phyloP scores from a whole-genome alignment of 306 rosid species.

The Fragaria ananassa region DNA sequence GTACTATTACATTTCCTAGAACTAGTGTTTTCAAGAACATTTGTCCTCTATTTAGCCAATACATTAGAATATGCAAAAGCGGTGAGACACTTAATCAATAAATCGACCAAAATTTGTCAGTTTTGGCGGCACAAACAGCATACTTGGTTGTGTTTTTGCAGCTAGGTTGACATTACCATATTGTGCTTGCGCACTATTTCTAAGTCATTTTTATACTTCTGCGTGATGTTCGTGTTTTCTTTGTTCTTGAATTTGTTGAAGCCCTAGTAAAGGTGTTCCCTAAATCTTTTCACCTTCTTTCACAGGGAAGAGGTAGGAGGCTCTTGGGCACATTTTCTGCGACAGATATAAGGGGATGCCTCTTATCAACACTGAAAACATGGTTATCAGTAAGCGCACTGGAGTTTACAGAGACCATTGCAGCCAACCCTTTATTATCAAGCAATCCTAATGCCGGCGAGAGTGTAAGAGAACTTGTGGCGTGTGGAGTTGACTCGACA shows the following conservation, averaged over 20 bases:
- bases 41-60: too few relatives aligned
- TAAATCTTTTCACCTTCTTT: not conserved
- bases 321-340: slow-evolving; percentile 70
- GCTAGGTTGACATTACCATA: not conserved
- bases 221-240: too few relatives aligned
- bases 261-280: not conserved
- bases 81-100: not conserved
- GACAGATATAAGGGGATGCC: slow-evolving; percentile 74
- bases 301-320: slow-evolving; percentile 67
- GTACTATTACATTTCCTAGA: not conserved
- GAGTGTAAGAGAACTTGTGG: slow-evolving; percentile 48
- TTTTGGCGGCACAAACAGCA: not conserved
- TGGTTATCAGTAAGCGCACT: slow-evolving; percentile 71
- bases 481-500: slow-evolving; percentile 47
- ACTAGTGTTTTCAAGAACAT: not conserved
- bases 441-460: slow-evolving; percentile 8
- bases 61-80: not conserved
- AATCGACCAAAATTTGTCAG: too few relatives aligned
- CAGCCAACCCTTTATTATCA: slow-evolving; percentile 38
- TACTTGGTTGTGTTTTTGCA: not conserved
- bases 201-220: too few relatives aligned
- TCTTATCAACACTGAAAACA: slow-evolving; percentile 52
- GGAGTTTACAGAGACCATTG: slow-evolving; percentile 45
- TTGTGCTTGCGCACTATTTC: not conserved
- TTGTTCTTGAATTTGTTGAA: not conserved